Base-by-base conservation (phyloP, 441 rosid genomes). In the Populus hybrid region DNA sequence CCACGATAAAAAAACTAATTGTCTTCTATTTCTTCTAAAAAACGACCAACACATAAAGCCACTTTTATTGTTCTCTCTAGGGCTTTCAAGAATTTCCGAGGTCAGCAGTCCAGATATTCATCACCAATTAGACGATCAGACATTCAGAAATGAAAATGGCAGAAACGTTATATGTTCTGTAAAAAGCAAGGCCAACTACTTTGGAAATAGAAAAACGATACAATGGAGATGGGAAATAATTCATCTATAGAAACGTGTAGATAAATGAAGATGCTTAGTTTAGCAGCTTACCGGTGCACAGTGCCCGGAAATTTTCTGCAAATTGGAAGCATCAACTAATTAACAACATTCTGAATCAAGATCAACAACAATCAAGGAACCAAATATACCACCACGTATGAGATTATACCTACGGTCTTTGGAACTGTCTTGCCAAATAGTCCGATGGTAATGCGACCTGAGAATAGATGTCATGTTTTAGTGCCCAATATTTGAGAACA, bases 221-320 rank as follows among this genome's bases (percentile, higher is more conserved):
- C 20, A 23, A 79, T 34, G 24, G 4, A 59, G 26, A 79, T 1
- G 10, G 20, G 16, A 73, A 35, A 64, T 8, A 34, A 1, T 65
- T 23, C 3, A 42, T 61, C 23, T 26, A 8, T 4, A 18, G 11
- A 65, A 73, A 65, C 32, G 10, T 54, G 69, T 26, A 5, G 64
- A 1, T 61, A 61, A 14, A 20, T 26, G 46, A 10, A 40, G 61
- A 24, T 71, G 10, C 12, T 18, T 20, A 24, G 38, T 21, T 67
- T 66, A 21, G 30, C 67, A 72, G 67, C 78, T 38, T 88, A 95
- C 99, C 99, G 21, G 97, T 95, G 88, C 98, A 95, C 82, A 95
- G 87, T 35, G 97, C 95, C 77, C 98, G 91, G 78, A 95, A 95
- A 80, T 95, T 95, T 86, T 95, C 98, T 91, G 98, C 90, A 81